Base-by-base conservation (phyloP, 2,329 filamentous ascomycete species). In the Fusarium sp. region DNA sequence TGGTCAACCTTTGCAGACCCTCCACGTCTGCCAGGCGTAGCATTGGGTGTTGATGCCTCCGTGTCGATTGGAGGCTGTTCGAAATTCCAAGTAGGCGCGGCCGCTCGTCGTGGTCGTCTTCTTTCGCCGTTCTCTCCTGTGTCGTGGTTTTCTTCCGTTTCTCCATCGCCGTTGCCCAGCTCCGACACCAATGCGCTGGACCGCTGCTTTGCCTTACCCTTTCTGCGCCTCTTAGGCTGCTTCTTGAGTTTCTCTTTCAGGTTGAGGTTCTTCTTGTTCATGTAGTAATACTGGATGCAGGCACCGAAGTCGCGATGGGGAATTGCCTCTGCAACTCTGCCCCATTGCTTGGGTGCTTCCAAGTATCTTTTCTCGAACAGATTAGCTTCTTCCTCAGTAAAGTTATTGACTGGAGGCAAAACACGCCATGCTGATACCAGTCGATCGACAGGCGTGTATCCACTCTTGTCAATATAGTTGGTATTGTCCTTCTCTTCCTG, bases 201-300 rank as follows among this genome's bases (percentile, higher is more conserved):
- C 69, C 87, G 83, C 49, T 88, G 85, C 78, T 90, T 90, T 37
- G 83, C 84, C 74, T 87, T 79, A 76, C 84, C 80, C 83, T 87
- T 86, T 81, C 86, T 88, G 65, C 86, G 83, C 75, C 85, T 84
- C 77, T 85, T 88, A 62, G 85, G 88, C 79, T 87, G 89, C 80
- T 85, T 89, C 79, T 88, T 90, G 30, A 91, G 84, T 79, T 92
- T 93, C 76, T 93, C 91, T 77, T 94, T 94, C 65, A 94, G 90
- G 67, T 92, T 90, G 44, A 90, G 87, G 48, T 90, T 86, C 81
- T 91, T 91, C 81, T 90, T 96, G 77, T 91, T 92, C 67, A 92
- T 85, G 79, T 96, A 96, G 80, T 96, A 96, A 79, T 94, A 94
- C 76, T 94, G 91, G 72, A 96, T 96, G 79, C 91, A 94, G 48